Evolutionary conservation across 768 basidiomycete species (phyloP).

Genomic region (Pleurotus platypus): DNA sequence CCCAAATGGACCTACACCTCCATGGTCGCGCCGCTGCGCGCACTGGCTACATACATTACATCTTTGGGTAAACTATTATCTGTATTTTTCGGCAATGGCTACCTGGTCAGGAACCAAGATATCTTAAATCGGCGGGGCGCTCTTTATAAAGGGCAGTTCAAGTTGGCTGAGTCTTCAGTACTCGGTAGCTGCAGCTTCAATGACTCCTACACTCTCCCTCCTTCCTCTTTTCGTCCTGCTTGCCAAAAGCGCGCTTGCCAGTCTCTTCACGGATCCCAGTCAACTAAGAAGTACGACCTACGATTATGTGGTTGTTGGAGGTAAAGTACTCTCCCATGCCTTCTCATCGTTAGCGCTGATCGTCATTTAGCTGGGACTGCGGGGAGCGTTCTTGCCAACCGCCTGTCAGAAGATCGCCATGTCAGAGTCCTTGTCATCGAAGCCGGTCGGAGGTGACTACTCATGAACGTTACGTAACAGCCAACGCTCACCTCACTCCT

Average conservation of each 20-base stretch:
- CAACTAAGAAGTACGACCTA: conserved; percentile 11
- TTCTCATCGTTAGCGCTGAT: neutral
- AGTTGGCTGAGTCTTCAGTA: no score
- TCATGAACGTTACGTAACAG: neutral
- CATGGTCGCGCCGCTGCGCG: no score
- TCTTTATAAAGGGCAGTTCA: no score
- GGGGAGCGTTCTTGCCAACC: conserved; percentile 22
- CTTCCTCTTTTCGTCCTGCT: neutral
- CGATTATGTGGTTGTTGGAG: conserved; percentile 28
- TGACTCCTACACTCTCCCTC: neutral
- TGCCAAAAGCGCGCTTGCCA: neutral
- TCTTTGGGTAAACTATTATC: no score
- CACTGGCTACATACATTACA: no score
- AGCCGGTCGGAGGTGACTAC: conserved; percentile 14
- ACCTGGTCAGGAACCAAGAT: no score
- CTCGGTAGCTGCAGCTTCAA: neutral
- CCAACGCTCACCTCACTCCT: neutral
- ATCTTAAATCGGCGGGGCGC: no score
- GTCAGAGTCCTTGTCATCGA: conserved; percentile 22
- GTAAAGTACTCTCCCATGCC: conserved; percentile 10
- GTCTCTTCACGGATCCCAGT: neutral
- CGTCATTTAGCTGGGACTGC: conserved; percentile 21
- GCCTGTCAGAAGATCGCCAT: conserved; percentile 17
- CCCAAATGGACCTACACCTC: no score
- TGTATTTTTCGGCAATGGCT: no score